Conservation (phyloP, 257 asterid species). For the Rehmannia glutinosa region DNA sequence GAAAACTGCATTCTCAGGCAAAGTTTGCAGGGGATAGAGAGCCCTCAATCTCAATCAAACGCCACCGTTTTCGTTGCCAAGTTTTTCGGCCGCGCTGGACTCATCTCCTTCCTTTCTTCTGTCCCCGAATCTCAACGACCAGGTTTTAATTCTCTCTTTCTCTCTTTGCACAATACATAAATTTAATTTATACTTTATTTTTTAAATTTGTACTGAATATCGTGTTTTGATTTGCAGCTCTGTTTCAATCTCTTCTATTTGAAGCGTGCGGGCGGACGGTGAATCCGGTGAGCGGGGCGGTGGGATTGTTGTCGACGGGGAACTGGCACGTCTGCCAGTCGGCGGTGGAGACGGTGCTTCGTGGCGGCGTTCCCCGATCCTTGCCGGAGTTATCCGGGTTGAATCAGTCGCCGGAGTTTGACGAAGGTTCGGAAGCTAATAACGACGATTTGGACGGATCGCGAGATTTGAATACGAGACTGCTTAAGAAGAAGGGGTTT, state of each 20-base stretch:
- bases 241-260: slow-evolving; percentile 63
- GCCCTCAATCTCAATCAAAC: slow-evolving; percentile 59
- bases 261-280: slow-evolving; percentile 91
- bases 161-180: neutral
- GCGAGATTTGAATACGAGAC: slow-evolving; percentile 22
- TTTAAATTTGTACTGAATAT: too few relatives aligned
- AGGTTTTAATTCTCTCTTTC: slow-evolving; percentile 21
- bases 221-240: slow-evolving; percentile 44
- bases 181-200: neutral
- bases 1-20: slow-evolving; percentile 64
- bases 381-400: slow-evolving; percentile 17
- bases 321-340: slow-evolving; percentile 66
- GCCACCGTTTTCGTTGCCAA: slow-evolving; percentile 71
- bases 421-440: slow-evolving; percentile 14
- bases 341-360: slow-evolving; percentile 67
- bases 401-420: slow-evolving; percentile 15
- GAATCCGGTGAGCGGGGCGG: slow-evolving; percentile 77
- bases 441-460: slow-evolving; percentile 23
- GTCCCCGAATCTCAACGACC: slow-evolving; percentile 58
- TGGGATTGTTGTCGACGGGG: slow-evolving; percentile 68
- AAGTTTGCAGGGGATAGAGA: slow-evolving; percentile 46
- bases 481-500: slow-evolving; percentile 11
- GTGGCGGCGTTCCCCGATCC: slow-evolving; percentile 37
- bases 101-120: slow-evolving; percentile 67
- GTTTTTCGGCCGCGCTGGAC: slow-evolving; percentile 77